phyloP scores from a whole-genome alignment of 257 asterid genomes.

The Euphrasia confusa region DNA sequence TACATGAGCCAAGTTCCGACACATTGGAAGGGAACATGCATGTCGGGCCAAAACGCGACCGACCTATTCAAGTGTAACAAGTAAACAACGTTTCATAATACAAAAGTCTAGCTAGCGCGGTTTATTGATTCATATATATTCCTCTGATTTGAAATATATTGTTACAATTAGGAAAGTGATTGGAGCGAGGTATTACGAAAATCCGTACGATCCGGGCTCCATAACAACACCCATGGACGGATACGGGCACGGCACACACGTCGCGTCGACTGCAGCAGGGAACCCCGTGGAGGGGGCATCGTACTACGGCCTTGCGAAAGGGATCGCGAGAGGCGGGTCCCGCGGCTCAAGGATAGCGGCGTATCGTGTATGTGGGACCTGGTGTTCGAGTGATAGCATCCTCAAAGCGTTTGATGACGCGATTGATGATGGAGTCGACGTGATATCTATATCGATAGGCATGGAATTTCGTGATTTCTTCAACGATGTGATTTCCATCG shows the following conservation, averaged over 20 bases:
- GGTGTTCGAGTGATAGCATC: not conserved
- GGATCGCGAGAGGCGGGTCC: not conserved
- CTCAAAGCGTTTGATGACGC: not conserved
- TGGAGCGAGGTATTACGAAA: not conserved
- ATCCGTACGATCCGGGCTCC: not conserved
- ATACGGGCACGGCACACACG: not conserved
- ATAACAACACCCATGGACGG: not conserved
- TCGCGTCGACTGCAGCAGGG: not conserved
- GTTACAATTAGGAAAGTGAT: not conserved
- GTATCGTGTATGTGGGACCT: not conserved
- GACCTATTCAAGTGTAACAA: too few species aligned
- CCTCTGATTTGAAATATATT: too few species aligned
- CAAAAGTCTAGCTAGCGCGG: too few species aligned
- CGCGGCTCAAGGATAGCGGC: not conserved
- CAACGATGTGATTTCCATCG: slow-evolving; percentile 55
- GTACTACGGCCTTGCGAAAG: not conserved
- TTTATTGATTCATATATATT: too few species aligned
- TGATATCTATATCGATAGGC: not conserved
- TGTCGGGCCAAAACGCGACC: too few species aligned
- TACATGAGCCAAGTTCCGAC: too few species aligned
- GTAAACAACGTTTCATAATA: too few species aligned
- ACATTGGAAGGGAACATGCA: too few species aligned
- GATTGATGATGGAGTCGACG: not conserved
- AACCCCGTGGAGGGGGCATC: not conserved
- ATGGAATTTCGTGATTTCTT: not conserved